Evolutionary conservation across 345 rosid species (phyloP).

Genomic region (Lagerstroemia speciosa): DNA sequence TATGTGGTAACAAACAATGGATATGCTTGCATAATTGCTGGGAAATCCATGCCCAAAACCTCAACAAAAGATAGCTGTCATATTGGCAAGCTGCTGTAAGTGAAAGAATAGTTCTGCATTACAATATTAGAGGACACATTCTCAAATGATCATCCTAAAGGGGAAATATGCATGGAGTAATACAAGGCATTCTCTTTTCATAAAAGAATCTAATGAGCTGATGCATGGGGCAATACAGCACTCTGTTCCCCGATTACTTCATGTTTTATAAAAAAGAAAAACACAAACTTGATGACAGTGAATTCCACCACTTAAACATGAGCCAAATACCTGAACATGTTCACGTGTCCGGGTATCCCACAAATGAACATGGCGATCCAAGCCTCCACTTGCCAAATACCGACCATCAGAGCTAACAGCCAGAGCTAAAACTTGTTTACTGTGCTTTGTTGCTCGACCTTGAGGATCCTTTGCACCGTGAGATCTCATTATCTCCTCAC

Average conservation of each 20-base stretch:
- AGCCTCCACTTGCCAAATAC: slow-evolving; percentile 88
- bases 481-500: slow-evolving; percentile 48
- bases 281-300: not conserved
- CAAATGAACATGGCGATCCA: slow-evolving; percentile 89
- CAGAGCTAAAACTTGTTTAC: slow-evolving; percentile 64
- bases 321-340: slow-evolving; percentile 59
- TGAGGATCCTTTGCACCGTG: slow-evolving; percentile 73
- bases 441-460: slow-evolving; percentile 60
- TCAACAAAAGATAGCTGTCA: not conserved
- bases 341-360: slow-evolving; percentile 88
- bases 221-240: not conserved
- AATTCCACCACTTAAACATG: not conserved
- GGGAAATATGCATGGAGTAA: not conserved
- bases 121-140: not conserved
- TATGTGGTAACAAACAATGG: not conserved
- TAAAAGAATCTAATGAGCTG: not conserved
- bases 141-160: not conserved
- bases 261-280: not conserved
- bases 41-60: not conserved
- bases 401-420: slow-evolving; percentile 91
- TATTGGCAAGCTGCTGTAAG: not conserved
- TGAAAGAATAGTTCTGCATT: not conserved
- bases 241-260: not conserved
- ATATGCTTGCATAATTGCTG: not conserved
- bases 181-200: not conserved